Base-by-base conservation (phyloP, 257 asterid species). In the Ophiorrhiza pumila region DNA sequence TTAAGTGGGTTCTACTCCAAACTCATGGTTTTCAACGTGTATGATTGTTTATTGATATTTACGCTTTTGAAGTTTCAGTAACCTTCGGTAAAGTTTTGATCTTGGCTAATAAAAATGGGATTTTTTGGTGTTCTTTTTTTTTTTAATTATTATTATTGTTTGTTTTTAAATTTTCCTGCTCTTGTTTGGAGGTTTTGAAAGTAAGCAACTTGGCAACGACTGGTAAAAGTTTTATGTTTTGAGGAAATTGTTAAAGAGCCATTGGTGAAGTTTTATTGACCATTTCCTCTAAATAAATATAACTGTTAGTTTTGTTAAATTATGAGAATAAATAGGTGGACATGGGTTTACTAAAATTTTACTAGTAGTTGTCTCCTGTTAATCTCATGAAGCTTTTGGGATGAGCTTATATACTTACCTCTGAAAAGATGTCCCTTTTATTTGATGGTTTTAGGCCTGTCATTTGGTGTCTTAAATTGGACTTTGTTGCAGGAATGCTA, bases 401-500 rank as follows among this genome's bases (percentile, higher is more conserved):
- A 50, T 29, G 18, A 34, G 29, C 45, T 45, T 0, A 17, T 31
- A 45, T 46, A 14, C 17, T 46, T 27, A 23, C 43, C 32, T 68
- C 29, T 27, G 10, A 35, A 11, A 52, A 35, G 18, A 11, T 7
- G 8, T 23, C 0, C 35, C 32, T 52, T 43, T 34, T 46, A 47
- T 10, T 47, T 27, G 20, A 47, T 12, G 29, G 18, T 20, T 59
- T 45, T 72, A 18, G 18, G n/a, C n/a, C n/a, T 20, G 32, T 18
- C 12, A 20, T 2, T 29, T n/a, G 43, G 5, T 3, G 22, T 17
- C 32, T 56, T 41, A 17, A 27, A 41, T 43, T 31, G 41, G 56
- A 27, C 14, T 4, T 64, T 80, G 50, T 82, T 88, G 80, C 85
- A 93, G 98, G 92, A 91, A 80, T 84, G 96, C 98, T 56, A 78